phyloP scores from a whole-genome alignment of 345 rosid species.

The Dipteronia dyeriana region DNA sequence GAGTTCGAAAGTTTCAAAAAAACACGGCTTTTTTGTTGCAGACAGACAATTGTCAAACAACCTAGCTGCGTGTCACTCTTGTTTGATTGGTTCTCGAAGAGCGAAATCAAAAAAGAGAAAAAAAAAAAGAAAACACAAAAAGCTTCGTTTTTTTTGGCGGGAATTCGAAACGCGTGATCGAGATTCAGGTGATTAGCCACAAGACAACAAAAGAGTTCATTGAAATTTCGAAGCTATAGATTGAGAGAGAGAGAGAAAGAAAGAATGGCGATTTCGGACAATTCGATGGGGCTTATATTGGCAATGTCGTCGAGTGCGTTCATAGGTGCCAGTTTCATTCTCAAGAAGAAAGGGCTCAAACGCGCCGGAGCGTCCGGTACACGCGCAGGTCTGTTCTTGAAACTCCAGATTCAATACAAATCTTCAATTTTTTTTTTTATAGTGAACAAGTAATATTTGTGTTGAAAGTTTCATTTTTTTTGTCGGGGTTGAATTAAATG shows the following conservation, averaged over 20 bases:
- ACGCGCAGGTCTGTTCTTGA: constrained; percentile 61
- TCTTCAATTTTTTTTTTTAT: too few relatives aligned
- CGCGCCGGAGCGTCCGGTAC: constrained; percentile 81
- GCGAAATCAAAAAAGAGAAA: background rate
- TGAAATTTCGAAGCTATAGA: background rate
- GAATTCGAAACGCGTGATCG: constrained; percentile 15
- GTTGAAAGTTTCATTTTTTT: background rate
- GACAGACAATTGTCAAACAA: too few relatives aligned
- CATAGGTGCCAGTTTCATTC: constrained; percentile 85
- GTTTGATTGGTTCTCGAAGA: background rate
- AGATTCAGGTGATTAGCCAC: background rate
- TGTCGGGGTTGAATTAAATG: background rate
- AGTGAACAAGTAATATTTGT: background rate
- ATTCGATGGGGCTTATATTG: constrained; percentile 68
- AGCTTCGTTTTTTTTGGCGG: constrained; percentile 19
- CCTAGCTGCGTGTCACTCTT: background rate
- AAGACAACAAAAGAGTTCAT: background rate
- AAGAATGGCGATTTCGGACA: constrained; percentile 56
- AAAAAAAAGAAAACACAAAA: background rate
- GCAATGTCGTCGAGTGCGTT: constrained; percentile 79
- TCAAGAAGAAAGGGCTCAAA: constrained; percentile 95
- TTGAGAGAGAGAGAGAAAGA: background rate
- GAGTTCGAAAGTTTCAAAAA: background rate
- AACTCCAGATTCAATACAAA: background rate
- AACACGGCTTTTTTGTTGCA: background rate